Conservation (phyloP, 129 eudicot species). For the Pseudognaphalium luteoalbum region DNA sequence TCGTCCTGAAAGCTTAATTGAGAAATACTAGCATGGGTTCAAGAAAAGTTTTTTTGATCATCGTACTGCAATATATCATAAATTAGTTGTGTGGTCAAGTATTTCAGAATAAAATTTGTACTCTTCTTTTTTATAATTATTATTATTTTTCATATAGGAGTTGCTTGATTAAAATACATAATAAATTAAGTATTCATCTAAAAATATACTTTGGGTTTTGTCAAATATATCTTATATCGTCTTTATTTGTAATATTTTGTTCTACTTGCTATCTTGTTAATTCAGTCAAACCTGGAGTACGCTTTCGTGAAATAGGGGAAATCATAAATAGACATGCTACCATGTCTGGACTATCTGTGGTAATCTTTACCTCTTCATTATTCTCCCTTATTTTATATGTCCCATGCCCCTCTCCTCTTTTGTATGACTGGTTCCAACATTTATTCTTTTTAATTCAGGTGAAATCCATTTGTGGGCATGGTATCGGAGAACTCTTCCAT, state of each 20-base stretch:
- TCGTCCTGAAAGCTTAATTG: background rate
- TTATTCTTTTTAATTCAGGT: slow-evolving; percentile 43
- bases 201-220: too few relatives aligned
- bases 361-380: slow-evolving; percentile 30
- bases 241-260: background rate
- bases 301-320: slow-evolving; percentile 96
- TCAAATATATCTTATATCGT: background rate
- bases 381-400: background rate
- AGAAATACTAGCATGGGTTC: background rate
- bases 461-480: slow-evolving; percentile 91
- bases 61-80: background rate
- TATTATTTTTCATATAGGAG: too few relatives aligned
- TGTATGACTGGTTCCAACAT: background rate
- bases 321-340: slow-evolving; percentile 83
- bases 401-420: background rate
- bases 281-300: slow-evolving; percentile 91
- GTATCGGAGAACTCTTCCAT: slow-evolving; percentile 97
- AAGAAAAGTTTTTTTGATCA: background rate
- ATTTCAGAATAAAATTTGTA: too few relatives aligned
- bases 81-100: too few relatives aligned
- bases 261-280: slow-evolving; percentile 16
- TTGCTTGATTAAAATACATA: too few relatives aligned
- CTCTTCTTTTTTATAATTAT: too few relatives aligned
- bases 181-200: background rate
- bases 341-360: slow-evolving; percentile 96